A percentile compares a stretch with the other conserved stretches of the same genome.
Evolutionary conservation across 2,329 filamentous ascomycete genomes (phyloP).

Genomic region (Colletotrichum simmondsii): DNA sequence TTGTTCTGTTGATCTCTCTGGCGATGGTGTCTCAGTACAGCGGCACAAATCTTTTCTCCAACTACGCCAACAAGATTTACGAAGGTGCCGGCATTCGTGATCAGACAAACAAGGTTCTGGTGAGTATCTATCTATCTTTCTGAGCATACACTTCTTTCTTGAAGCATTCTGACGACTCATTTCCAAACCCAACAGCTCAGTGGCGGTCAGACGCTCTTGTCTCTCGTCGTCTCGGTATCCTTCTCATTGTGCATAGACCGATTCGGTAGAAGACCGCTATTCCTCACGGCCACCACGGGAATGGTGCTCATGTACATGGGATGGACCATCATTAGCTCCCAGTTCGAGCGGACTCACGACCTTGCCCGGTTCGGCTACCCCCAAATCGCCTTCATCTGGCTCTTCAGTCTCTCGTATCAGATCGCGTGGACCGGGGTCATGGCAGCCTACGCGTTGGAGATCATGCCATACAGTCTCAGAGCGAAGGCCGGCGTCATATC

Average conservation of each 20-base stretch:
- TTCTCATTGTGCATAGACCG: background rate
- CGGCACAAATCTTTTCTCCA: background rate
- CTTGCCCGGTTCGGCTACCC: background rate
- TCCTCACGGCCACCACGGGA: background rate
- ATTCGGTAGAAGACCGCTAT: background rate
- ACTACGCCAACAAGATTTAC: slow-evolving; percentile 7
- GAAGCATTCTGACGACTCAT: background rate
- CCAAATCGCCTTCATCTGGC: background rate
- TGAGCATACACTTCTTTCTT: background rate
- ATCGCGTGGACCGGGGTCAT: background rate
- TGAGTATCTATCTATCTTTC: background rate
- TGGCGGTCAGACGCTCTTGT: background rate
- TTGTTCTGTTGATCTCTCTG: background rate
- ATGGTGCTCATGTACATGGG: background rate
- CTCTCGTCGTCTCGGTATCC: background rate
- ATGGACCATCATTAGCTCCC: background rate
- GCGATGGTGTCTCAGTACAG: background rate
- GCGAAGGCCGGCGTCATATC: background rate
- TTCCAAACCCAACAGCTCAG: background rate
- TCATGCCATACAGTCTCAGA: background rate
- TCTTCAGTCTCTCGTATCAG: background rate
- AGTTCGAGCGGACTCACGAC: background rate
- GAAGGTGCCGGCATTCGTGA: background rate
- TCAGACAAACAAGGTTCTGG: background rate
- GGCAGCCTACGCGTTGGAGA: background rate